Base-by-base conservation (phyloP, 768 basidiomycete species). In the Daedalea quercina region DNA sequence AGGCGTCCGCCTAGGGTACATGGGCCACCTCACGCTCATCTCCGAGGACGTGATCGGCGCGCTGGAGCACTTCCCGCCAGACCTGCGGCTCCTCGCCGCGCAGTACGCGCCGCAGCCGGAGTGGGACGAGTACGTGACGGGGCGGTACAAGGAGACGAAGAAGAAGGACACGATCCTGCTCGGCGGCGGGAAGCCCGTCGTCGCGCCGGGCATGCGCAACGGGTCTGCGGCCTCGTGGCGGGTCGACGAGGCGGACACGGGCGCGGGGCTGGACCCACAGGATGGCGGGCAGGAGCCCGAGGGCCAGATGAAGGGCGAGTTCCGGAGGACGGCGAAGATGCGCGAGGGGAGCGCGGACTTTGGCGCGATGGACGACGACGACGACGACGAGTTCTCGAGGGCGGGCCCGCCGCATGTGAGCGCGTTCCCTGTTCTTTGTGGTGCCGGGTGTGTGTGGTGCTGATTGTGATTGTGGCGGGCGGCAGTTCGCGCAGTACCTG, bases 11-110 rank as follows among this genome's bases (percentile, higher is more conserved):
- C 68, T 95, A 41, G 94, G 94, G 2, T 95, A 91, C 70, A 98
- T 98, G 95, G 95, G 95, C 0, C 94, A 99, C 67, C 78, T 98
- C 15, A 90, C 88, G 12, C 82, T 97, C 58, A 92, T 99, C 60
- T 86, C 94, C 0, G 96, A 97, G 68, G 95, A 98, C 62, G 84
- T 96, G 19, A 85, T 96, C 65, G 82, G 83, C 52, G 89, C 94
- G 9, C 78, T 98, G 54, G 85, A 91, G 20, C 85, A 89, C 49
- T 94, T 90, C 70, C 92, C 94, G 0, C 74, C 79, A 15, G 91
- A 94, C 26, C 75, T 96, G 22, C 77, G 82, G 23, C 72, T 76
- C 1, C 70, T 75, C 52, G 79, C 96, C 54, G 74, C 79, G 43
- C 73, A 75, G 45, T 83, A 80, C 55, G 85, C 87, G 26, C 89